Conservation (phyloP, 257 asterid species). For the Lycium ferocissimum region DNA sequence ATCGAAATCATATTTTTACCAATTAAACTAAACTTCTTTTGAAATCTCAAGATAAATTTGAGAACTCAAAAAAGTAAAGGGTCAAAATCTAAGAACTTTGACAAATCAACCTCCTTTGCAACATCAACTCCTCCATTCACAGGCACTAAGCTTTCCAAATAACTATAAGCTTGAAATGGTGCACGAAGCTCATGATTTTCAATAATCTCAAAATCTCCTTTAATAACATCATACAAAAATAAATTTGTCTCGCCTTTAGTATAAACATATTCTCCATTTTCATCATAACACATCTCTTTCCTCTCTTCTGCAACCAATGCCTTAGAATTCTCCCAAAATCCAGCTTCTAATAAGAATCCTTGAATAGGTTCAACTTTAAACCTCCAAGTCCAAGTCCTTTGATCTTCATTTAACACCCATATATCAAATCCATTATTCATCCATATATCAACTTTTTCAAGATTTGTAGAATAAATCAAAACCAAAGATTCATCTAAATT, state of each 20-base stretch:
- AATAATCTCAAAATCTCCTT: background rate
- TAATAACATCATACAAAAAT: constrained; percentile 12
- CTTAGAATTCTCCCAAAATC: constrained; percentile 29
- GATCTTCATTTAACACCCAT: background rate
- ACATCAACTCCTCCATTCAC: constrained; percentile 1
- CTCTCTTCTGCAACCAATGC: constrained; percentile 24
- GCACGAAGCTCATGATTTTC: constrained; percentile 9
- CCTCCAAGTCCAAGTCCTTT: background rate
- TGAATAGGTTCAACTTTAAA: constrained; percentile 24
- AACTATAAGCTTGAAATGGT: constrained; percentile 25
- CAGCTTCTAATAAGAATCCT: constrained; percentile 18
- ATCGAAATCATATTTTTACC: background rate
- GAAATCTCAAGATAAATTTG: background rate
- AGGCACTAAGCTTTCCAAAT: constrained; percentile 16
- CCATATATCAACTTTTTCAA: constrained; percentile 31
- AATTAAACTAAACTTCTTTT: background rate
- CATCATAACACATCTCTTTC: constrained; percentile 9
- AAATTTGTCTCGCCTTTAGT: constrained; percentile 20
- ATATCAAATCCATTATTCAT: constrained; percentile 28
- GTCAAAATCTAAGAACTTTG: background rate
- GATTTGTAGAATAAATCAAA: constrained; percentile 21
- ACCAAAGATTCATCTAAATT: constrained; percentile 3
- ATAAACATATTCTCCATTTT: constrained; percentile 24
- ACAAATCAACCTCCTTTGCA: background rate
- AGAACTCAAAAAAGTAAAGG: constrained; percentile 15